Conservation (phyloP, 371 early-diverging fungal genomes). For the Aphelidium insulamus region DNA sequence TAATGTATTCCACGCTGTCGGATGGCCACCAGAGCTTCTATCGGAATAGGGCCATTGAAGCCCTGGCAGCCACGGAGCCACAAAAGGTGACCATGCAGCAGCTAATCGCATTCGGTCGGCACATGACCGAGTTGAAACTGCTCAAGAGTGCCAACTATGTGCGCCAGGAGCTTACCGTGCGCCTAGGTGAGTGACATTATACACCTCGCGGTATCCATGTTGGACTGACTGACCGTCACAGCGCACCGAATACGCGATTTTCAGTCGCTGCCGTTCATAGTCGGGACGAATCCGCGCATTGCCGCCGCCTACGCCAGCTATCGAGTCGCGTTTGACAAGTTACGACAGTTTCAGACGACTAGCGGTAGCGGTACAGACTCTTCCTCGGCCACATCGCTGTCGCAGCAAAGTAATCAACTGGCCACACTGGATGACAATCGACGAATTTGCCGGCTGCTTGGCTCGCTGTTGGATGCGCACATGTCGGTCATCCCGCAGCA, state of each 20-base stretch:
- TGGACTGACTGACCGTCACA: no score
- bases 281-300: constrained; percentile 79
- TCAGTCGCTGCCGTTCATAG: constrained; percentile 72
- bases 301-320: constrained; percentile 64
- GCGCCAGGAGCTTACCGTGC: constrained; percentile 64
- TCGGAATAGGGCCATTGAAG: constrained; percentile 66
- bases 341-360: constrained; percentile 39
- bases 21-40: constrained; percentile 53
- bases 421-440: constrained; percentile 39
- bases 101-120: constrained; percentile 77
- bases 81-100: constrained; percentile 75
- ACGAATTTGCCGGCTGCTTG: constrained; percentile 36
- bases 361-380: no score
- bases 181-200: no score
- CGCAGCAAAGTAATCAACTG: no score
- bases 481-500: constrained; percentile 53
- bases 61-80: constrained; percentile 46
- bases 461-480: constrained; percentile 33
- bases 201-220: no score
- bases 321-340: constrained; percentile 62
- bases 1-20: background rate
- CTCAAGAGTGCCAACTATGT: constrained; percentile 70
- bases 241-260: constrained; percentile 76
- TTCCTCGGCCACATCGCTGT: no score
- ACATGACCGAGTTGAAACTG: constrained; percentile 55